Evolutionary conservation across 495 filamentous ascomycete species (phyloP), one percentile per base, ranked within the genome.

Genomic region (Neohortaea acidophila): DNA sequence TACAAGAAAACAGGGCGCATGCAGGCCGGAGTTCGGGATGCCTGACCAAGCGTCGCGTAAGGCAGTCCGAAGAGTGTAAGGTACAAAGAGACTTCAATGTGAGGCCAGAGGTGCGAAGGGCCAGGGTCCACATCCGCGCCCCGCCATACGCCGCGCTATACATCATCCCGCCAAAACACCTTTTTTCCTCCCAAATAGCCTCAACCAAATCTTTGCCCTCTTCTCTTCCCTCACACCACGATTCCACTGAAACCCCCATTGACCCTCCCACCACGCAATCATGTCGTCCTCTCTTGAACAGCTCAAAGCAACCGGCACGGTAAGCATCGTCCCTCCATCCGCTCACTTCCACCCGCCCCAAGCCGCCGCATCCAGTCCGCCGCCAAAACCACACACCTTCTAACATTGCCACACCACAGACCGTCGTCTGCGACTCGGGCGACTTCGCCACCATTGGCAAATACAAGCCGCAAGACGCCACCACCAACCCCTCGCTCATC

Each of bases 401-500:
- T 31, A 33, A 40, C 21, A 25, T 39, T 44, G 15, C 28, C 32
- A 24, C 26, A 15, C 15, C 39, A 36, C 44, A 87, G 77, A 82
- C 81, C 41, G 87, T 94, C 55, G 85, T 94, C 60, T 86, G 84
- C 63, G 89, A 96, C 67, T 92, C 85, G 60, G 89, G 86, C 76
- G 79, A 78, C 53, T 62, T 64, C 44, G 57, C 66, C 74, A 82
- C 86, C 56, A 99, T 99, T 61, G 84, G 69, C 72, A 96, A 99
- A 69, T 99, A 99, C 75, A 89, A 94, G 75, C 89, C 89, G 39
- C 86, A 94, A 74, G 89, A 99, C 80, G 89, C 86, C 54, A 94
- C 86, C 57, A 99, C 89, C 62, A 99, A 99, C 72, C 89, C 89
- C 26, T 94, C 89, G 46, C 70, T 99, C 55, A 94, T 99, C 63